Base-by-base conservation (phyloP, 768 basidiomycete species). In the Psilocybe cyanescens region DNA sequence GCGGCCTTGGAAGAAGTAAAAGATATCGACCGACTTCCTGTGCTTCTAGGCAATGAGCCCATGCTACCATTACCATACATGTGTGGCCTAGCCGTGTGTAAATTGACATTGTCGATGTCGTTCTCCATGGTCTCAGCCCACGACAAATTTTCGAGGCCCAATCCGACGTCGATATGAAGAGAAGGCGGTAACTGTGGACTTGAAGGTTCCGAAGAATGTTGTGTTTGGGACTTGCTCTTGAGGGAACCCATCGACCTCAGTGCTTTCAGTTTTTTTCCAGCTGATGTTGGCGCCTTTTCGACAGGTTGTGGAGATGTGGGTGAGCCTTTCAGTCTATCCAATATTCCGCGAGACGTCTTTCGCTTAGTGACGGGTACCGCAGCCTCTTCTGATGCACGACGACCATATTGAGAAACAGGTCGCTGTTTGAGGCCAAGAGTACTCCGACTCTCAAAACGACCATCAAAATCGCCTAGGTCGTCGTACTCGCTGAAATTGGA, bases 401-500 rank as follows among this genome's bases (percentile, higher is more conserved):
- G 71, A 67, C 8, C 71, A 54, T 48, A 61, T 58, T 62, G 67
- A 9, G 71, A 64, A 24, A 60, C 45, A 7, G 67, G 71, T 31
- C 63, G 62, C 9, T 69, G 63, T 31, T 79, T 79, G 39, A 80
- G 79, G 7, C 83, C 89, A 8, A 92, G 73, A 0, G 91, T 92
- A 70, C 90, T 93, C 61, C 80, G 82, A 68, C 92, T 94, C 66
- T 90, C 91, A 64, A 94, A 95, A 8, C 90, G 83, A 45, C 93
- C 93, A 33, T 94, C 90, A 55, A 95, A 95, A 70, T 95, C 93
- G 19, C 86, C 81, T 50, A 95, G 74, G 74, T 95, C 93, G 63
- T 95, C 93, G 64, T 95, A 95, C 65, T 94, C 93, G 70, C 91
- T 93, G 73, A 91, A 92, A 33, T 79, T 78, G 67, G 90, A 89